Evolutionary conservation across 179 eudicot species (phyloP), one percentile per base, ranked within the genome.

Genomic region (Spergularia azorica): DNA sequence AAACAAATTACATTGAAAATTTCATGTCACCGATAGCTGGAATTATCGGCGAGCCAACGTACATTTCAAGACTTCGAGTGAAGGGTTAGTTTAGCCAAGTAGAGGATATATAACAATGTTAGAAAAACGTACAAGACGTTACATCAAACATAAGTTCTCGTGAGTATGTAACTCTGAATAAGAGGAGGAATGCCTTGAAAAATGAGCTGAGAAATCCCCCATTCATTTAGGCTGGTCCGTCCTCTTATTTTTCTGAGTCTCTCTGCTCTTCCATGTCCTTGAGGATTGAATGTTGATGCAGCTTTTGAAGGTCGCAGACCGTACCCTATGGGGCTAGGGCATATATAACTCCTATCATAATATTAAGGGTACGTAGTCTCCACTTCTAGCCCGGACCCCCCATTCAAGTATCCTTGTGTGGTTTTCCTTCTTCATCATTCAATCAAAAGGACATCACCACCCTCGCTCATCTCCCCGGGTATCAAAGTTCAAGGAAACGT

Each of bases 121-220:
- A 26, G 32, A 26, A 26, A 26, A 26, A 26, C 32, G 8, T 43
- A 43, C 48, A 43, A 43, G 48, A 43, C 48, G 48, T 26, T 26
- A 26, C 32, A 43, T 43, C 6, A 4, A 43, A 43, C 48, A 43
- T 43, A 43, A 54, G 54, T 41, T 17, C 54, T 50, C 48, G 71
- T 63, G 67, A 39, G n/a, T n/a, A n/a, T n/a, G 18, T 21, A 39
- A 64, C 66, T 71, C 75, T 39, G 75, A 58, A 32, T 58, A 51
- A 59, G 52, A 71, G 74, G 46, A 14, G 72, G 46, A 20, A 72
- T 59, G 66, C 75, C 75, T 71, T 51, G 75, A 63, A 51, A 71
- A 48, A 55, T 71, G 75, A 46, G n/a, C 75, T 2, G 32, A 26
- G 2, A 26, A 26, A 26, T 2, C 32, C 8, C 60, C 60, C 41